Evolutionary conservation across 768 basidiomycete genomes (phyloP), one percentile per base, ranked within the genome.

Genomic region (Podaxis sp.): DNA sequence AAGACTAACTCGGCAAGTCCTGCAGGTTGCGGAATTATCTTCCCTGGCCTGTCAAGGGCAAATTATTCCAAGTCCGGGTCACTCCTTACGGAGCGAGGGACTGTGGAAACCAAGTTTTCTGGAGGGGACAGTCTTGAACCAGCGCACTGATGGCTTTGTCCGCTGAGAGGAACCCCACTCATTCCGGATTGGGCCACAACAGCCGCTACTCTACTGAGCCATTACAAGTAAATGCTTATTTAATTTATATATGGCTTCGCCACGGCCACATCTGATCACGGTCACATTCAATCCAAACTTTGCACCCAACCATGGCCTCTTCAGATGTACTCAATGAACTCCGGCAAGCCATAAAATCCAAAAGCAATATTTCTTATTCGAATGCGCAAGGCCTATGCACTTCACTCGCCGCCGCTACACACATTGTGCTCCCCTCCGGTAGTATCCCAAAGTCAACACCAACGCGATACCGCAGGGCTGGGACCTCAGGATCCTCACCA

Each of bases 91-190:
- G 73, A 64, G 75, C 80, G 84, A 82, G 77, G 79, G 75, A 82
- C 82, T 83, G 84, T 83, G 87, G 84, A 81, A 76, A 89, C 90
- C 90, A 91, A 93, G 88, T 91, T 92, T 91, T 93, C 91, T 85
- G 89, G 90, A 91, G 91, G 89, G 88, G 88, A 86, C 86, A 83
- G 89, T 82, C 89, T 92, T 89, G 91, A 92, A 91, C 88, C 87
- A 90, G 91, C 90, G 91, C 91, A 85, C 91, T 82, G 74, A 78
- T 80, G 83, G 77, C 75, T 68, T 73, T 49, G 66, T 73, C 83
- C 89, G 85, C 84, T 89, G 77, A 76, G 64, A 75, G 74, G 75
- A 82, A 83, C 81, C 83, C 81, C 77, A 77, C 86, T 79, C 89
- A 92, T 91, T 87, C 91, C 91, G 85, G 80, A 80, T 69, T 89